A percentile compares a stretch with the other conserved stretches of the same genome.
These are phyloP conservation scores for Boletus rex-veris DNA, from an alignment of 768 basidiomycete species.

Conservation along the genomic window DNA sequence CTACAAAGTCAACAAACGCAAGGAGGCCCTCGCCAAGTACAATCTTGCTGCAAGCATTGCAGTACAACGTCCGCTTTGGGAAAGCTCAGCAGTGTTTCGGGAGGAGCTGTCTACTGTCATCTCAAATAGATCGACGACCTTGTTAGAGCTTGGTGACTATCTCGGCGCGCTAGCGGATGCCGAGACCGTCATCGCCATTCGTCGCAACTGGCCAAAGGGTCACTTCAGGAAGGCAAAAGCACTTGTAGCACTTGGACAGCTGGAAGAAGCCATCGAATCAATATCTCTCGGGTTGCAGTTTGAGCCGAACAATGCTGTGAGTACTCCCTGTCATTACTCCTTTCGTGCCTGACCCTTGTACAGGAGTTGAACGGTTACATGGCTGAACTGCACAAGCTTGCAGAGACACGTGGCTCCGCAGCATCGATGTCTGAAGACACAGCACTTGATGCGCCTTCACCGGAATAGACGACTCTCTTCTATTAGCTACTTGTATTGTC, in stretches of 20 bases:
- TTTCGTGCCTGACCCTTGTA: slow-evolving; percentile 6
- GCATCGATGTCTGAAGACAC: neutral
- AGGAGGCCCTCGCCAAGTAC: slow-evolving; percentile 75
- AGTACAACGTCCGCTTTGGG: slow-evolving; percentile 84
- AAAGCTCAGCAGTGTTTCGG: slow-evolving; percentile 72
- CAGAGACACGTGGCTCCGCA: slow-evolving; percentile 9
- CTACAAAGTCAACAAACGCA: slow-evolving; percentile 73
- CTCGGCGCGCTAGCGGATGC: slow-evolving; percentile 83
- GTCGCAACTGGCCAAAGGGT: slow-evolving; percentile 90
- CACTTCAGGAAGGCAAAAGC: slow-evolving; percentile 95
- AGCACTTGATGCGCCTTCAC: neutral
- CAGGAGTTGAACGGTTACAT: slow-evolving; percentile 34
- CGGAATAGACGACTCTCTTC: slow-evolving; percentile 11
- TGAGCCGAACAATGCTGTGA: slow-evolving; percentile 64
- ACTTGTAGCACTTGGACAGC: slow-evolving; percentile 62
- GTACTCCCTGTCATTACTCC: slow-evolving; percentile 7
- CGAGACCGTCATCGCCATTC: slow-evolving; percentile 81
- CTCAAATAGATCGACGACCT: slow-evolving; percentile 90
- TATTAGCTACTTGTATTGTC: slow-evolving; percentile 5
- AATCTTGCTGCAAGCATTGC: slow-evolving; percentile 75
- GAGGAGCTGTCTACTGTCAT: slow-evolving; percentile 90
- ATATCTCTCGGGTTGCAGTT: slow-evolving; percentile 81
- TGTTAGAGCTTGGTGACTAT: slow-evolving; percentile 71
- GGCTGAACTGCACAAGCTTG: slow-evolving; percentile 27
- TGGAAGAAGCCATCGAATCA: slow-evolving; percentile 78